Evolutionary conservation across 176 grass and related monocot genomes (phyloP).

Genomic region (Avena eriantha): DNA sequence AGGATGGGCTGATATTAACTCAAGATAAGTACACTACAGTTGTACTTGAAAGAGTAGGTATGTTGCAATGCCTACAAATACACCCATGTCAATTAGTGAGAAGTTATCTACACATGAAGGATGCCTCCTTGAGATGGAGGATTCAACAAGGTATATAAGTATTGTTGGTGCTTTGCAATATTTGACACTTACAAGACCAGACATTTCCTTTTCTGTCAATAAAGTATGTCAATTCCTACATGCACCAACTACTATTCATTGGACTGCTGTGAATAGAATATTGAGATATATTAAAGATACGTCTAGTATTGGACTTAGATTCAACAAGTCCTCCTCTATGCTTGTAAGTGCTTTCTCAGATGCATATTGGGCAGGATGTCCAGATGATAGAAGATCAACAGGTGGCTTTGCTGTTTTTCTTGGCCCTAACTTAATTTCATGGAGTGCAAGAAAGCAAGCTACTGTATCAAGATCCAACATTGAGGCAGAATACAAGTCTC

Average conservation of each 20-base stretch:
- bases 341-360: background rate
- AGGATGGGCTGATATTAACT: rapidly evolving
- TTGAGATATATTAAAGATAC: background rate
- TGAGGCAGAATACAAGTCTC: background rate
- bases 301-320: background rate
- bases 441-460: background rate
- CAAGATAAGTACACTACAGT: background rate
- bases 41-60: background rate
- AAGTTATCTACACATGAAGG: background rate
- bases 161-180: background rate
- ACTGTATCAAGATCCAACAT: background rate
- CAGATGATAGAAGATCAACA: background rate
- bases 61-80: background rate
- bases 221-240: background rate
- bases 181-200: background rate
- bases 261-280: background rate
- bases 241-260: background rate
- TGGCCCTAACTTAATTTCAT: background rate
- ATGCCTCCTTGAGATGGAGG: background rate
- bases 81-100: background rate
- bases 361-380: background rate
- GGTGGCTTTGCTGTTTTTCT: background rate
- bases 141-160: background rate
- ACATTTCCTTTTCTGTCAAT: background rate
- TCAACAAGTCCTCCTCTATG: background rate